Base-by-base conservation (phyloP, 148 eudicot species). In the Persicaria maculosa region DNA sequence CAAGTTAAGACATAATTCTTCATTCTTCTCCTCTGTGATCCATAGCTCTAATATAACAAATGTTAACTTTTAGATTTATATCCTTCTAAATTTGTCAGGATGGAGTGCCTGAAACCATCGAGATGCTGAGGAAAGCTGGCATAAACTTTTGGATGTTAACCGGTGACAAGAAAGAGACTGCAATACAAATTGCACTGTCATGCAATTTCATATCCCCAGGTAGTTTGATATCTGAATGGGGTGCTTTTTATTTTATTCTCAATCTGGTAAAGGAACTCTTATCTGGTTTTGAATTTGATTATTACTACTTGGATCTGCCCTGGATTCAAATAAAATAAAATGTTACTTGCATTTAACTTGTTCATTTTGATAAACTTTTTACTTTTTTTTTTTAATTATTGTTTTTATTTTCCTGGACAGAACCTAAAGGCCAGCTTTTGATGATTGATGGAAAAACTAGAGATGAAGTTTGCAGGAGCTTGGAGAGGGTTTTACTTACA, bases 131-230 rank as follows among this genome's bases (percentile, higher is more conserved):
- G 79, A 88, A 82, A 86, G 98, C 97, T 16, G 98, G 98, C 61
- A 95, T 95, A 79, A 92, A 92, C 83, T 92, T 92, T 86, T 95
- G 98, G 98, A 95, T 95, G 98, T 82, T 95, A 64, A 95, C 98
- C 72, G 98, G 98, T 77, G 97, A 95, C 87, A 92, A 95, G 86
- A 90, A 92, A 81, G 85, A 79, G 76, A 95, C 98, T 54, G 98
- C 98, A 74, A 85, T 95, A 85, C 97, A 95, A 78, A 95, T 95
- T 78, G 98, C 93, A 50, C 88, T 90, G 76, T 92, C 98, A 61
- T 95, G 98, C 86, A 95, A 95, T 81, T 92, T 95, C 80, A 85
- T 92, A 68, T 92, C 89, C 50, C 98, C 98, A 80, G 98, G 98
- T 95, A 75, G 22, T 12, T 47, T 71, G 14, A 71, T 46, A 71